Percentiles rank a stretch among this genome's conserved stretches.
Evolutionary conservation across 2,329 filamentous ascomycete species (phyloP).

Genomic region (Tricladium varicosporioides): DNA sequence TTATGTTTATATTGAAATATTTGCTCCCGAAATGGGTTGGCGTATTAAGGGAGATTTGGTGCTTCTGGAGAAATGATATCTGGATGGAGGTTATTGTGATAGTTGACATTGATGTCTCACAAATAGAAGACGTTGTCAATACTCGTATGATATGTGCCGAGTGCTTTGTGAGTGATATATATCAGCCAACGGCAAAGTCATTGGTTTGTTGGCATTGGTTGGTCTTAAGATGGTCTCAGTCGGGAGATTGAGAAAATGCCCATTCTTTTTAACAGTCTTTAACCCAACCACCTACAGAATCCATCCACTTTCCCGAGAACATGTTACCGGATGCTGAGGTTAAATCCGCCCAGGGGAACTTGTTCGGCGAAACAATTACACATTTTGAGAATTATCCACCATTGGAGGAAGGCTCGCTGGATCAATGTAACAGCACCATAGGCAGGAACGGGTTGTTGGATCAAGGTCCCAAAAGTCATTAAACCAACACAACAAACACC

Average conservation of each 20-base stretch:
- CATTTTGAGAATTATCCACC: constrained; percentile 16
- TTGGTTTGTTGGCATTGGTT: too few relatives aligned
- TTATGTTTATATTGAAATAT: constrained; percentile 27
- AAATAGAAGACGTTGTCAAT: constrained; percentile 15
- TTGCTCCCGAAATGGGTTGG: constrained; percentile 18
- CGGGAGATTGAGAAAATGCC: constrained; percentile 3
- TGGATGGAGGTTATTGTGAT: constrained; percentile 7
- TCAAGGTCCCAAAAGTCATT: neutral
- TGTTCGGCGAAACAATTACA: constrained; percentile 5
- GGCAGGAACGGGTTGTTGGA: neutral
- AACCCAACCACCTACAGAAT: neutral
- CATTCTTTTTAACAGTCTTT: too few relatives aligned
- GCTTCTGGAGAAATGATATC: constrained; percentile 7
- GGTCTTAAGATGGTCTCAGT: too few relatives aligned
- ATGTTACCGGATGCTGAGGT: constrained; percentile 13
- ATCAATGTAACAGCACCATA: neutral
- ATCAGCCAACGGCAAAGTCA: too few relatives aligned
- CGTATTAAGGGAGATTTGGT: constrained; percentile 13
- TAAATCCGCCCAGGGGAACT: constrained; percentile 13
- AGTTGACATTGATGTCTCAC: constrained; percentile 7
- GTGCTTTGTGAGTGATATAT: too few relatives aligned
- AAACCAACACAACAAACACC: too few relatives aligned
- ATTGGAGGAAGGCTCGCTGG: constrained; percentile 10
- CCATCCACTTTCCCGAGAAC: neutral
- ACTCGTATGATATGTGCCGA: neutral